phyloP scores from a whole-genome alignment of 345 rosid genomes.

The Lepidium aucheri region DNA sequence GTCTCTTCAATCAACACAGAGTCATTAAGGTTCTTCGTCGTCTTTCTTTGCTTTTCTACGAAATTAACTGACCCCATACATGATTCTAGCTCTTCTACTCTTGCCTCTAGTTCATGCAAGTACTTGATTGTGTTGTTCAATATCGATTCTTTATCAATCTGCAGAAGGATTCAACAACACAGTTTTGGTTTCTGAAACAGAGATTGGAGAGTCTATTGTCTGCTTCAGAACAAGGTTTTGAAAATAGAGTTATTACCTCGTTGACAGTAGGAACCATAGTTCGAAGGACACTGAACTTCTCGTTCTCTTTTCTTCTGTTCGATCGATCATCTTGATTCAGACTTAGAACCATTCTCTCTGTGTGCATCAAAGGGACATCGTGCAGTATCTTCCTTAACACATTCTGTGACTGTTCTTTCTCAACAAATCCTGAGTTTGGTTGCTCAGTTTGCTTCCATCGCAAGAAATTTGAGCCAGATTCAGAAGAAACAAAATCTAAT shows the following conservation, averaged over 20 bases:
- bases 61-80: constrained; percentile 51
- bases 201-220: not conserved
- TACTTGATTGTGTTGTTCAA: constrained; percentile 54
- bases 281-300: constrained; percentile 45
- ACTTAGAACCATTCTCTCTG: not conserved
- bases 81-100: constrained; percentile 77
- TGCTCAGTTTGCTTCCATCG: constrained; percentile 49
- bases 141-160: constrained; percentile 59
- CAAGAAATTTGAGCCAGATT: constrained; percentile 48
- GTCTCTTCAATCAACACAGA: constrained; percentile 47
- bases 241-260: constrained; percentile 39
- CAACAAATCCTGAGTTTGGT: not conserved
- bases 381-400: constrained; percentile 49
- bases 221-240: not conserved
- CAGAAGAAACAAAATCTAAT: constrained; percentile 15
- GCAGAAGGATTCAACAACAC: constrained; percentile 5
- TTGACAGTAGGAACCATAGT: constrained; percentile 52
- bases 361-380: constrained; percentile 55
- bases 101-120: constrained; percentile 59
- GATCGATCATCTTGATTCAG: constrained; percentile 22
- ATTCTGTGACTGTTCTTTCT: constrained; percentile 32
- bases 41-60: constrained; percentile 38
- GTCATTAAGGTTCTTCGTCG: constrained; percentile 11
- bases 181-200: not conserved
- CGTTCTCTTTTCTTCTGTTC: constrained; percentile 37